Percentiles rank a stretch among this genome's conserved stretches.
Conservation (phyloP, 1,139 yeast species). For the Hyphopichia wangnamkhiaoensis region DNA sequence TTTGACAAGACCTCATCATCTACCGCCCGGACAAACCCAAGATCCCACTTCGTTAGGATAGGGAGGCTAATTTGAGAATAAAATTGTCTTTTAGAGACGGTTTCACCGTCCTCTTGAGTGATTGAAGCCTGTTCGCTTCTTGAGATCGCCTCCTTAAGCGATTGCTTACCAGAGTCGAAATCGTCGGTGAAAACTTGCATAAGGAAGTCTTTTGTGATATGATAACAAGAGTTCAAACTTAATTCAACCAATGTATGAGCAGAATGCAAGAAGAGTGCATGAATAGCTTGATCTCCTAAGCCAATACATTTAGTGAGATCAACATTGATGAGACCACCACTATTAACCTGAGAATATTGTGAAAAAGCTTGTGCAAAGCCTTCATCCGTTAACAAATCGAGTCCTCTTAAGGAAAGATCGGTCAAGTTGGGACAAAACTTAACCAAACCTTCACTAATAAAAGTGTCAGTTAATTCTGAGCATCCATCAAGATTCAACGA, state of each 20-base stretch:
- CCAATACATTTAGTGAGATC: constrained; percentile 66
- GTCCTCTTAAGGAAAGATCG: constrained; percentile 49
- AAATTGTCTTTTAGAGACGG: constrained; percentile 10
- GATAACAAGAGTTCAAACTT: constrained; percentile 67
- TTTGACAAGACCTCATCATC: constrained; percentile 62
- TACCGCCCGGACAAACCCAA: constrained; percentile 74
- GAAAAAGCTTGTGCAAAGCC: constrained; percentile 61
- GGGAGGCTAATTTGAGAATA: constrained; percentile 38
- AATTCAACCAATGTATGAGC: constrained; percentile 65
- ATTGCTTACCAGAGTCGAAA: constrained; percentile 30
- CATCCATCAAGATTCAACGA: constrained; percentile 72
- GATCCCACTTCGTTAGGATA: constrained; percentile 61
- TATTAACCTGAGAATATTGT: constrained; percentile 44
- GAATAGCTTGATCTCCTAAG: constrained; percentile 62
- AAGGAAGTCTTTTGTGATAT: constrained; percentile 53
- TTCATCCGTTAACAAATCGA: constrained; percentile 66
- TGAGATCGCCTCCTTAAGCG: constrained; percentile 26
- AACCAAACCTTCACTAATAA: constrained; percentile 58
- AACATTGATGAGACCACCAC: constrained; percentile 62
- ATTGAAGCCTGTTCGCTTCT: constrained; percentile 9
- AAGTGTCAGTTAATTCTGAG: constrained; percentile 64
- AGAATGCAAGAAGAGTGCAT: constrained; percentile 65
- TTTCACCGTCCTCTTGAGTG: constrained; percentile 7
- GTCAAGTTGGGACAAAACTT: constrained; percentile 58
- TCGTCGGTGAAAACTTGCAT: constrained; percentile 41